Conservation (phyloP, 1,284 basidiomycete genomes). For the Apiotrichum veenhuisii region DNA sequence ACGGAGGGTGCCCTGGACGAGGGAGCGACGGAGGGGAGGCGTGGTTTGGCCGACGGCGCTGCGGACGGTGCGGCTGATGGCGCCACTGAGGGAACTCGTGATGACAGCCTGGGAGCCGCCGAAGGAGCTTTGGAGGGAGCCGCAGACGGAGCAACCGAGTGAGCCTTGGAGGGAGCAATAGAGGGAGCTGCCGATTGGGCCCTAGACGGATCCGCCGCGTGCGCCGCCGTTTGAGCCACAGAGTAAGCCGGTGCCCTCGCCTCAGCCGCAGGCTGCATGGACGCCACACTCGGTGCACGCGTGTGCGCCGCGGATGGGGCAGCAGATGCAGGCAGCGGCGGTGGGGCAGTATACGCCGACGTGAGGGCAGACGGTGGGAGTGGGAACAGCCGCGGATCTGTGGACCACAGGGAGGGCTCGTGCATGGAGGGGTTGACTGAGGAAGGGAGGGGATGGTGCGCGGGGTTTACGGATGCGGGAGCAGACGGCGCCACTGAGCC, state of each 20-base stretch:
- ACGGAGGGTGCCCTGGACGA: not conserved
- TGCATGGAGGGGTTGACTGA: no score
- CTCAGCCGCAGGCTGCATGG: not conserved
- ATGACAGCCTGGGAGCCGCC: not conserved
- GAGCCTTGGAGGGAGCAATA: no score
- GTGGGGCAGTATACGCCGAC: not conserved
- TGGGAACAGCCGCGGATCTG: not conserved
- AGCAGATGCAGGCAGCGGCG: not conserved
- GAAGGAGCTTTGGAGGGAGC: not conserved
- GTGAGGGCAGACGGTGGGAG: not conserved
- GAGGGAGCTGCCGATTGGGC: no score
- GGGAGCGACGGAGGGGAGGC: not conserved
- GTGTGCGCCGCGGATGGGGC: not conserved
- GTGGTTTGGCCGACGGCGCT: not conserved
- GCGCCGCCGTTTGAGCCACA: no score
- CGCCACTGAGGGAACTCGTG: not conserved
- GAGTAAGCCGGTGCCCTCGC: no score
- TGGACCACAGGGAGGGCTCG: no score
- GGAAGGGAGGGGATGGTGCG: no score
- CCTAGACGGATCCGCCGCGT: no score
- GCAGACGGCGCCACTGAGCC: no score
- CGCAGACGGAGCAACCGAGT: not conserved
- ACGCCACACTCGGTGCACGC: not conserved
- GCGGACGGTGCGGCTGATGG: not conserved
- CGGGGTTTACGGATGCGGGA: not conserved